Evolutionary conservation across 2,329 filamentous ascomycete species (phyloP), one percentile per base, ranked within the genome.

Genomic region (Nothophaeocryptopus gaeumannii): DNA sequence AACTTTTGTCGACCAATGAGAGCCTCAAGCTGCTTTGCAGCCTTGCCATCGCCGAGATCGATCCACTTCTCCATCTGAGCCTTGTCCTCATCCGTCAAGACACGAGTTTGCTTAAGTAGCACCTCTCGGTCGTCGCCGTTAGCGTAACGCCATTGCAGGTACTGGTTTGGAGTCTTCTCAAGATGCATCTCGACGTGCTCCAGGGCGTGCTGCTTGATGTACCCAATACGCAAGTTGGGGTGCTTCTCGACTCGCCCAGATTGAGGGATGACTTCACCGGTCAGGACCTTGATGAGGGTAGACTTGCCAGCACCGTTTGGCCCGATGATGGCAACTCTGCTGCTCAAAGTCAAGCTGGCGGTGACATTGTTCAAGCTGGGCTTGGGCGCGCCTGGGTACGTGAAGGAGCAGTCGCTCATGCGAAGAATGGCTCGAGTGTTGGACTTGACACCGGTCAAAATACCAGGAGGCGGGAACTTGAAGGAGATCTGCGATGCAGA

Each of bases 161-260:
- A 99, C 74, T 99, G 93, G 70, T 96, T 97, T 35, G 93, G 93
- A 0, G 93, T 99, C 82, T 99, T 99, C 74, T 99, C 93, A 62
- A 97, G 78, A 68, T 99, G 93, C 92, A 96, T 96, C 75, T 99
- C 92, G 9, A 99, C 93, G 82, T 99, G 93, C 78, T 99, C 93
- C 10, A 99, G 80, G 38, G 93, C 93, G 72, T 99, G 93, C 77
- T 99, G 93, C 78, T 97, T 97, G 77, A 99, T 97, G 78, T 99
- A 99, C 47, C 93, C 93, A 64, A 99, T 96, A 79, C 93, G 91
- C 66, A 99, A 75, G 71, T 99, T 99, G 60, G 93, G 93, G 71
- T 99, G 93, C 78, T 97, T 97, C 78, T 97, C 91, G 16, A 99
- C 93, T 68, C 84, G 89, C 56, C 93, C 93, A 14, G 74, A 73